phyloP scores from a whole-genome alignment of 805 yeast species.

The Monosporozyma aquatica region DNA sequence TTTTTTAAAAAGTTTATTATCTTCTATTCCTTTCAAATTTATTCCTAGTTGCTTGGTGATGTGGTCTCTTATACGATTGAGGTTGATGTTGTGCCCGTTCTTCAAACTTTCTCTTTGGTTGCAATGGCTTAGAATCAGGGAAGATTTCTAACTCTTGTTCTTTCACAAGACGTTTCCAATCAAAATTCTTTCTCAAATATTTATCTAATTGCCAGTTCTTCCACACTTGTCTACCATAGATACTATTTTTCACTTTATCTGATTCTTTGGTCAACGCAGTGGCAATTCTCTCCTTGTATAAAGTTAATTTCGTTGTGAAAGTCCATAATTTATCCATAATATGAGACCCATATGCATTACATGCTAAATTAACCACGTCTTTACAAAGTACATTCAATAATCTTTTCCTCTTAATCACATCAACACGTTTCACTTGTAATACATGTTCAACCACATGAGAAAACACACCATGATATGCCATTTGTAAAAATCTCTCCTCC shows the following conservation, averaged over 20 bases:
- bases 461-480: conserved; percentile 85
- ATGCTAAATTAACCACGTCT: conserved; percentile 50
- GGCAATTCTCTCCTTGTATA: conserved; percentile 82
- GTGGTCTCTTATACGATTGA: background rate
- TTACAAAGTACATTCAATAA: conserved; percentile 57
- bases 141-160: conserved; percentile 39
- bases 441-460: conserved; percentile 78
- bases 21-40: no score
- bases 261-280: conserved; percentile 49
- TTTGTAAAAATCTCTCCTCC: conserved; percentile 50
- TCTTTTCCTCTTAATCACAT: conserved; percentile 50
- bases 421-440: conserved; percentile 41
- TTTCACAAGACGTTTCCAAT: conserved; percentile 67
- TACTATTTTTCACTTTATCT: conserved; percentile 69
- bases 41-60: background rate
- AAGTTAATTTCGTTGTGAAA: conserved; percentile 66
- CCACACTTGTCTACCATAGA: conserved; percentile 72
- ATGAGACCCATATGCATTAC: conserved; percentile 88
- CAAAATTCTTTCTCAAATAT: conserved; percentile 41
- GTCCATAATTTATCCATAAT: conserved; percentile 77
- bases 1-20: no score
- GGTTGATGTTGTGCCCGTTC: conserved; percentile 7
- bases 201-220: conserved; percentile 88
- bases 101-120: conserved; percentile 14
- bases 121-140: conserved; percentile 30